Conservation (phyloP, 1,139 yeast species). For the Yamadazyma spencermartinsiae region DNA sequence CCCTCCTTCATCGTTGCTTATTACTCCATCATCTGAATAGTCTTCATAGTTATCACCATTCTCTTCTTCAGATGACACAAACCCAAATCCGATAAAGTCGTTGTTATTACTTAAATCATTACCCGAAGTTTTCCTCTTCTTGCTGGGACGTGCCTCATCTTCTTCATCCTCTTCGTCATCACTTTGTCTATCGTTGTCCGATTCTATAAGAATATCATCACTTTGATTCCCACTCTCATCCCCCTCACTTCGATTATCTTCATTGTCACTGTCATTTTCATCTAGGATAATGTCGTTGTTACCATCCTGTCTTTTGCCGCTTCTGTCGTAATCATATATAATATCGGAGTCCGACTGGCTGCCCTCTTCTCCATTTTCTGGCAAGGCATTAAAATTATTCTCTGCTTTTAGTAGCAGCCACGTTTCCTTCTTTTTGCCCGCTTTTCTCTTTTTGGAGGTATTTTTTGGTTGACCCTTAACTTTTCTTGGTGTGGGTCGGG, state of each 20-base stretch:
- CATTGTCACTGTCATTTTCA: constrained; percentile 6
- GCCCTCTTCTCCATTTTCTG: constrained; percentile 8
- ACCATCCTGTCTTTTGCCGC: constrained; percentile 3
- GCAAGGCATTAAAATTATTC: constrained; percentile 22
- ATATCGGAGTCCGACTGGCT: constrained; percentile 22
- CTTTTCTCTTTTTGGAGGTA: constrained; percentile 17
- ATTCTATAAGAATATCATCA: constrained; percentile 36
- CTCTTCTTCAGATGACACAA: constrained; percentile 46
- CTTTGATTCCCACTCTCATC: constrained; percentile 37
- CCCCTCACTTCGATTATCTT: background rate
- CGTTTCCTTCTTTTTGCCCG: constrained; percentile 5
- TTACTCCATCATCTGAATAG: constrained; percentile 36
- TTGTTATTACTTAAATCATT: constrained; percentile 48
- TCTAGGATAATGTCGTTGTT: constrained; percentile 7
- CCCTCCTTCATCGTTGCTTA: constrained; percentile 39
- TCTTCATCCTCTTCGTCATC: constrained; percentile 12
- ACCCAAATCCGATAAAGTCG: constrained; percentile 60
- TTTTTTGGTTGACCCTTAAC: constrained; percentile 10
- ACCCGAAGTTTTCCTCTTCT: constrained; percentile 13
- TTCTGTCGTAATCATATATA: constrained; percentile 17
- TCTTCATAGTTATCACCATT: constrained; percentile 29
- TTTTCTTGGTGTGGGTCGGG: background rate
- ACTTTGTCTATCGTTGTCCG: constrained; percentile 27
- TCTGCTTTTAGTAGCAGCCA: constrained; percentile 15
- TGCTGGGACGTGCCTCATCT: constrained; percentile 6